Evolutionary conservation across 2,329 filamentous ascomycete genomes (phyloP), one percentile per base, ranked within the genome.

Genomic region (Geosmithia flava): DNA sequence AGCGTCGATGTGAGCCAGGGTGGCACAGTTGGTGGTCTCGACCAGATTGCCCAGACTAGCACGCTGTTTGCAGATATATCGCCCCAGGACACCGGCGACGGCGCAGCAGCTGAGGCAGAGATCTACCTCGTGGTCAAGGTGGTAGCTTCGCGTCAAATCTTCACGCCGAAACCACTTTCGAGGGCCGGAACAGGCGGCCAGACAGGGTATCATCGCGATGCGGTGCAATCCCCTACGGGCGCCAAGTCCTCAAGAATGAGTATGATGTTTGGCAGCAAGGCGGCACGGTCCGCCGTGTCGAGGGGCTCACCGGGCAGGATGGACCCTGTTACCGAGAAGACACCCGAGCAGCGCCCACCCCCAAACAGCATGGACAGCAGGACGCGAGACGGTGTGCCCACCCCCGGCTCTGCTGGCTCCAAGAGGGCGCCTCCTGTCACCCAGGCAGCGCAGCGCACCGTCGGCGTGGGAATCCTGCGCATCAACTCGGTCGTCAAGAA

Each of bases 21-120:
- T 29, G 86, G 88, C 49, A 77, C 79, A 19, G 79, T 90, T 52
- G 75, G 80, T 13, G 78, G 76, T 51, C 67, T 87, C 45, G 68
- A 76, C 10, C 76, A 81, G 47, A 78, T 79, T 53, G 75, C 78
- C 20, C 83, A 83, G 58, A 78, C 90, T 60, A 87, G 85, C 59
- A 94, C 89, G 0, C 72, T 98, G 2, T 96, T 97, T 55, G 83
- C 87, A 2, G 89, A 97, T 57, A 70, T 98, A 17, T 87, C 82
- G 40, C 78, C 86, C 1, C 76, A 81, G 45, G 90, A 96, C 57
- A 74, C 82, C 50, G 80, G 80, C 20, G 79, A 81, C 45, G 62
- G 69, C 1, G 68, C 75, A 1, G 72, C 83, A 2, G 74, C 78
- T 8, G 84, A 85, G 45, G 78, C 79, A 3, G 84, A 88, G 47